Conservation (phyloP, 2,329 filamentous ascomycete genomes). For the Venturia pyrina region DNA sequence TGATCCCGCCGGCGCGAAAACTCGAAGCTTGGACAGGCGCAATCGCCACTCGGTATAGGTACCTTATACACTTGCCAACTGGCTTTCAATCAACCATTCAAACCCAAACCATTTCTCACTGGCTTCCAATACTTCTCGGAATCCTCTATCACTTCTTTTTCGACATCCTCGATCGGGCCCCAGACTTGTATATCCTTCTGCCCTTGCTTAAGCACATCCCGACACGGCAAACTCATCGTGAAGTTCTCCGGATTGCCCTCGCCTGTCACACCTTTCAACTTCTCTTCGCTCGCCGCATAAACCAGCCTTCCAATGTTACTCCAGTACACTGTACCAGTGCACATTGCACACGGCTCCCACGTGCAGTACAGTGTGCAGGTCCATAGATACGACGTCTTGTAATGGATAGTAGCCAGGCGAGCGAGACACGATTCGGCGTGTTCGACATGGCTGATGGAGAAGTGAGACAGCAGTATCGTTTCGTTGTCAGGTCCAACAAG, state of each 20-base stretch:
- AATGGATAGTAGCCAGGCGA: constrained; percentile 39
- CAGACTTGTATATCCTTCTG: constrained; percentile 42
- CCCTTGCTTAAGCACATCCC: constrained; percentile 36
- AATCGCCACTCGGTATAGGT: neutral
- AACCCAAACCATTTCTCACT: constrained; percentile 10
- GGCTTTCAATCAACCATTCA: neutral
- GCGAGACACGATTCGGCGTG: constrained; percentile 43
- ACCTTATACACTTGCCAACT: neutral
- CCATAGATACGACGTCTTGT: constrained; percentile 38
- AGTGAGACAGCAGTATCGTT: constrained; percentile 38
- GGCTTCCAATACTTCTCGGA: constrained; percentile 36
- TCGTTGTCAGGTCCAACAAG: constrained; percentile 41
- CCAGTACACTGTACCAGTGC: constrained; percentile 39
- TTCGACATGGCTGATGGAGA: constrained; percentile 43
- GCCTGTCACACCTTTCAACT: constrained; percentile 36
- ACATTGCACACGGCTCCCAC: constrained; percentile 49
- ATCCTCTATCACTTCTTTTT: constrained; percentile 35
- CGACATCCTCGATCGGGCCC: constrained; percentile 37
- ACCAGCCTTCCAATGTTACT: constrained; percentile 44
- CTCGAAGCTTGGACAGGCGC: neutral
- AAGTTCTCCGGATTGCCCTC: constrained; percentile 42
- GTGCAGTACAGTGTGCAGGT: constrained; percentile 41
- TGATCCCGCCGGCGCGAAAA: neutral
- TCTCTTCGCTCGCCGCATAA: constrained; percentile 41
- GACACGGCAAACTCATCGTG: constrained; percentile 41